Evolutionary conservation across 1,284 basidiomycete genomes (phyloP).

Genomic region (Serendipita sp.): DNA sequence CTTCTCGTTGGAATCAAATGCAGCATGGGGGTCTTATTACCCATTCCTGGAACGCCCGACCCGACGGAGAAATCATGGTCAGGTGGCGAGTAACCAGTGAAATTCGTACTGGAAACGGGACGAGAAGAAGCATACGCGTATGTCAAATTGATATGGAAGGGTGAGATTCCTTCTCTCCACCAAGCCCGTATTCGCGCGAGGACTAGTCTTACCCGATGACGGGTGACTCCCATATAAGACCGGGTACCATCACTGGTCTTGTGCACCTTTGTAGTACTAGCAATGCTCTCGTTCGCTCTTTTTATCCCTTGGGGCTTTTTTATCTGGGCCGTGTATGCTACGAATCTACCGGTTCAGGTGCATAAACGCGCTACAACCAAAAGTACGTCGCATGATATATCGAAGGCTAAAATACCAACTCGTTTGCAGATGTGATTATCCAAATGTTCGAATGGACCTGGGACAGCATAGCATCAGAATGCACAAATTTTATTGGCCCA

Average conservation of each 20-base stretch:
- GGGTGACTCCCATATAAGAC: too few relatives aligned
- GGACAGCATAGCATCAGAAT: slow-evolving; percentile 48
- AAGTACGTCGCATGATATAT: neutral
- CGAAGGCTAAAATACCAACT: neutral
- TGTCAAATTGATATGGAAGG: too few relatives aligned
- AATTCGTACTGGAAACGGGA: too few relatives aligned
- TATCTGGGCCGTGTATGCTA: neutral
- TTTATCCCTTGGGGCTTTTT: neutral
- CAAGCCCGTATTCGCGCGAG: neutral
- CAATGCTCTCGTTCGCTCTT: neutral
- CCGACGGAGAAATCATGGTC: too few relatives aligned
- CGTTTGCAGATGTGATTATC: slow-evolving; percentile 29
- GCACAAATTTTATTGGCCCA: slow-evolving; percentile 49
- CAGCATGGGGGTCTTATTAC: too few relatives aligned
- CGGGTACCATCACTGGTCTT: neutral
- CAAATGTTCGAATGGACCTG: slow-evolving; percentile 42
- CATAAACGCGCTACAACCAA: neutral
- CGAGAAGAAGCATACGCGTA: too few relatives aligned
- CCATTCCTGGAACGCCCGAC: too few relatives aligned
- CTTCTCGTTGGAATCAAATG: too few relatives aligned
- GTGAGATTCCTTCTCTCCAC: neutral
- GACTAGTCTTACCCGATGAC: too few relatives aligned
- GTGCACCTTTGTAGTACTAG: neutral
- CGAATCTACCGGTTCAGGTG: neutral
- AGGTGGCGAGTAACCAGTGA: too few relatives aligned